Evolutionary conservation across 352 stramenopile genomes (phyloP).

Genomic region (Phytophthora crassamura): DNA sequence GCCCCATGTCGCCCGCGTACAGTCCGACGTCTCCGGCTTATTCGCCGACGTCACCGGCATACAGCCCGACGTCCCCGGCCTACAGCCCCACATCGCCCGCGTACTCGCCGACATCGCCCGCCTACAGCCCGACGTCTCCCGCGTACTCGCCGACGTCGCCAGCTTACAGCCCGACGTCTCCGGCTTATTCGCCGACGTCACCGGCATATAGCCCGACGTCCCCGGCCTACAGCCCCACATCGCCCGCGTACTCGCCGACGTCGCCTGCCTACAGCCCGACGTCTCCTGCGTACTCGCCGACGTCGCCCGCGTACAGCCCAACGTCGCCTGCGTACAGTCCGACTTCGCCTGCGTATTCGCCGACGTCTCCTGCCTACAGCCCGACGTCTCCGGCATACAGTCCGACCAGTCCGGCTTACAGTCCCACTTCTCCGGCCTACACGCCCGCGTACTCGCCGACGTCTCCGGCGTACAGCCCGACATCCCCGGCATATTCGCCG

Average conservation of each 20-base stretch:
- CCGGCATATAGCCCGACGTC: constrained; percentile 81
- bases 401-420: constrained; percentile 89
- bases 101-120: constrained; percentile 83
- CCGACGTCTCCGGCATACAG: constrained; percentile 83
- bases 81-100: constrained; percentile 75
- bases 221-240: constrained; percentile 78
- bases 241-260: constrained; percentile 71
- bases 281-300: constrained; percentile 65
- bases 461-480: constrained; percentile 65
- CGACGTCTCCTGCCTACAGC: constrained; percentile 71
- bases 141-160: constrained; percentile 81
- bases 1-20: constrained; percentile 90
- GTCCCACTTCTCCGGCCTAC: constrained; percentile 87
- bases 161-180: constrained; percentile 79
- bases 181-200: constrained; percentile 87
- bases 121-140: constrained; percentile 73
- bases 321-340: constrained; percentile 72
- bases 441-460: constrained; percentile 77
- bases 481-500: constrained; percentile 69
- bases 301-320: constrained; percentile 80
- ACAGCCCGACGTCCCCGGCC: constrained; percentile 78
- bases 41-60: constrained; percentile 82
- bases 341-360: constrained; percentile 73
- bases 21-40: constrained; percentile 76
- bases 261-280: constrained; percentile 89